Conservation (phyloP, 108 stramenopile genomes). For the Nitzschia palea region DNA sequence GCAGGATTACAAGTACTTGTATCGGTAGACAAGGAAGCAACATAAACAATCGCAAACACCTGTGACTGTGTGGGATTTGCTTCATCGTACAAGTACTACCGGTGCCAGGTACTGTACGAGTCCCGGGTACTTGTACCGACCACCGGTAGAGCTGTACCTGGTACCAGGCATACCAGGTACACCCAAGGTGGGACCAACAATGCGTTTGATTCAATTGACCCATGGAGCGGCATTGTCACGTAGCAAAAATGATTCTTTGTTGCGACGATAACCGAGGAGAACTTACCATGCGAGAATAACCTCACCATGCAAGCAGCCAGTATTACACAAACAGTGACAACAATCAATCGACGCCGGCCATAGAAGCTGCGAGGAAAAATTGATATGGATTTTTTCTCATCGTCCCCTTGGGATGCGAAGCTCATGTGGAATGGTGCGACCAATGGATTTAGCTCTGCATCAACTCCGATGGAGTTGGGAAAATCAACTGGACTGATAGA, state of each 20-base stretch:
- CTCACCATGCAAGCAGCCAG: not conserved
- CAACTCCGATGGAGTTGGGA: not conserved
- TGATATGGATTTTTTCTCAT: conserved; percentile 1
- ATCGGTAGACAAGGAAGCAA: not conserved
- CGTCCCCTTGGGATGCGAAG: not conserved
- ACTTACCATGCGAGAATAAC: not conserved
- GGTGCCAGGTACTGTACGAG: not conserved
- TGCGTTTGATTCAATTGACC: not conserved
- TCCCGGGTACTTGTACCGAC: not conserved
- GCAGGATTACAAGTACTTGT: not conserved
- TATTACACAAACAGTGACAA: not conserved
- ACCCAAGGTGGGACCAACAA: not conserved
- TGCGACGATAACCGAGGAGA: not conserved
- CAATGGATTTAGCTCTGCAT: not conserved
- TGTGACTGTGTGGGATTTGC: not conserved
- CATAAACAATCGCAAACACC: not conserved
- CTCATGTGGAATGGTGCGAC: not conserved
- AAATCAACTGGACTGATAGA: not conserved
- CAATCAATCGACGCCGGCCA: conserved; percentile 12
- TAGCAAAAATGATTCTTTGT: not conserved
- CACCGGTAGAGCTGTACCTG: not conserved
- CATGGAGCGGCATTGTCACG: not conserved
- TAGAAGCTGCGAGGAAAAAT: conserved; percentile 10
- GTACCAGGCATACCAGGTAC: not conserved
- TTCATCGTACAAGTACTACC: too few relatives aligned